phyloP scores from a whole-genome alignment of 352 stramenopile species.

The Pythium aquatile region DNA sequence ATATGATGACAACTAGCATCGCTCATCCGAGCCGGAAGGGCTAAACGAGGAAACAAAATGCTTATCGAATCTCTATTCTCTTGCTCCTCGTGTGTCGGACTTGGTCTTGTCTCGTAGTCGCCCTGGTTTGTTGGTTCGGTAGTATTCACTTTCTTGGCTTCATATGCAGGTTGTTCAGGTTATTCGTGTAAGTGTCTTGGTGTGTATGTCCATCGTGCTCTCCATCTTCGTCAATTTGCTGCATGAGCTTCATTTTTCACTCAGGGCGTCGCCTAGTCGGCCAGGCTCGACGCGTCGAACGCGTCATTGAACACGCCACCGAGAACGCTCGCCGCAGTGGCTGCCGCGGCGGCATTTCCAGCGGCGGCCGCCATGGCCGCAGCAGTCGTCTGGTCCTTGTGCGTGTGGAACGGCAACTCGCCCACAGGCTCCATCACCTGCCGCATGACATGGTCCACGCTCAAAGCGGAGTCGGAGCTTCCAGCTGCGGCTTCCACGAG shows the following conservation, averaged over 20 bases:
- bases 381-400: conserved; percentile 26
- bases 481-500: conserved; percentile 41
- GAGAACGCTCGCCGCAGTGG: conserved; percentile 21
- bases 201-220: not conserved
- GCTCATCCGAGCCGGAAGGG: too few species aligned
- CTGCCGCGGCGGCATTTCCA: conserved; percentile 18
- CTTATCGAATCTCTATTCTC: conserved; percentile 5
- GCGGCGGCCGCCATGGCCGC: conserved; percentile 19
- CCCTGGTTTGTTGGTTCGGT: not conserved
- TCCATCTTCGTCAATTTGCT: not conserved
- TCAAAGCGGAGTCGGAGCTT: not conserved
- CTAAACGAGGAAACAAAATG: not conserved
- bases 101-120: not conserved
- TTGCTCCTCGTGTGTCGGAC: not conserved
- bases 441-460: conserved; percentile 18
- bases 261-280: conserved; percentile 9
- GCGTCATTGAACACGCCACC: conserved; percentile 25
- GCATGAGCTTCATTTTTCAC: not conserved
- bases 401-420: conserved; percentile 29
- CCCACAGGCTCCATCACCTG: conserved; percentile 21
- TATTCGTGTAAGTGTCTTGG: not conserved
- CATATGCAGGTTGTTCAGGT: not conserved
- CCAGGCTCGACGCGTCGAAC: conserved; percentile 24
- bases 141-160: not conserved
- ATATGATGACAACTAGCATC: not conserved